A percentile compares a stretch with the other conserved stretches of the same genome.
These are phyloP conservation scores for Pseudopediastrum boryanum DNA, from an alignment of 139 green algal species.

Conservation along the genomic window DNA sequence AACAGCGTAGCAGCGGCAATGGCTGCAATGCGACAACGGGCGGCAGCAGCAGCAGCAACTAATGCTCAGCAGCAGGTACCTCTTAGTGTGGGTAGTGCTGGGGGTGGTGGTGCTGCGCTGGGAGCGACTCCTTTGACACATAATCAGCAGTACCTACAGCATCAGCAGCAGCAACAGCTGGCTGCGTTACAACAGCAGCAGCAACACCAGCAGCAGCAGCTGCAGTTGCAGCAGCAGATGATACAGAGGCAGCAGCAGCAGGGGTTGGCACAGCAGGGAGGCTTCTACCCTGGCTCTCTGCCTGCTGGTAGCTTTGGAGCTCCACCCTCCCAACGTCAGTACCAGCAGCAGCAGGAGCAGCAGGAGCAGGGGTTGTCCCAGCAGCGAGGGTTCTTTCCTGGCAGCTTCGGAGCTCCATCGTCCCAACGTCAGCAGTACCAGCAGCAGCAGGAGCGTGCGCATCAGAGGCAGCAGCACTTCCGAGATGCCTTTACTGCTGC, in stretches of 20 bases:
- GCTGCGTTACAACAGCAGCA: conserved; percentile 18
- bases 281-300: too few species aligned
- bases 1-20: conserved; percentile 19
- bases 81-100: neutral
- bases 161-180: conserved; percentile 13
- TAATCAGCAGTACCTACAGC: neutral
- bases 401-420: too few species aligned
- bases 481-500: neutral
- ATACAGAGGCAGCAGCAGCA: conserved; percentile 14
- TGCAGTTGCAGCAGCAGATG: neutral
- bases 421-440: too few species aligned
- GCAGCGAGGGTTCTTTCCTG: neutral
- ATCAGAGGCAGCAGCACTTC: neutral
- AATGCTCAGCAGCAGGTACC: conserved; percentile 25
- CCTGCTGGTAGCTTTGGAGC: too few species aligned
- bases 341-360: neutral
- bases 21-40: conserved; percentile 16
- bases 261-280: neutral
- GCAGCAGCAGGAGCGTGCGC: neutral
- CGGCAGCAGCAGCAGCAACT: conserved; percentile 17
- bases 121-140: neutral
- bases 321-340: neutral
- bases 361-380: neutral
- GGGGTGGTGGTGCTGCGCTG: neutral
- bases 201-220: conserved; percentile 15